Conservation (phyloP, 306 rosid genomes). For the Carpinus viminea region DNA sequence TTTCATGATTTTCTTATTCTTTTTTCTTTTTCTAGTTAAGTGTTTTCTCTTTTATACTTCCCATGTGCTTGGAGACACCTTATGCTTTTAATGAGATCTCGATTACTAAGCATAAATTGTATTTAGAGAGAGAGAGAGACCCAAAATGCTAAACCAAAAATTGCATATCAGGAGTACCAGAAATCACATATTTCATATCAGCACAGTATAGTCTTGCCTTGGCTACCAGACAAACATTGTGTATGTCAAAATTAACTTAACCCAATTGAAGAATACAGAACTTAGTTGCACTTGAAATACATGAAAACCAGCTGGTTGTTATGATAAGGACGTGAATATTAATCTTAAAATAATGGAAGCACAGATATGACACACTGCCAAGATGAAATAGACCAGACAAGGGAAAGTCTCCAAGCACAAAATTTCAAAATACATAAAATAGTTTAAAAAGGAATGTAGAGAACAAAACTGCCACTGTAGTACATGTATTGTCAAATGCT, state of each 20-base stretch:
- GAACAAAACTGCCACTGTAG: not conserved
- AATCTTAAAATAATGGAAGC: too few species aligned
- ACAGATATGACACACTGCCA: not conserved
- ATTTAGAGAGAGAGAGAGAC: not conserved
- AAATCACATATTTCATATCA: not conserved
- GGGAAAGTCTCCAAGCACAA: not conserved
- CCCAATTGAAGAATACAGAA: not conserved
- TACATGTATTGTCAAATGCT: not conserved
- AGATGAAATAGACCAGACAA: not conserved
- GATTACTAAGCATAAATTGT: too few species aligned
- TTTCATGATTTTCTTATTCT: too few species aligned
- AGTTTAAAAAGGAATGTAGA: not conserved
- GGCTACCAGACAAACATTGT: not conserved
- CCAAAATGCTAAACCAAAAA: not conserved
- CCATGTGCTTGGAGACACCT: too few species aligned
- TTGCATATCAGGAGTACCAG: not conserved
- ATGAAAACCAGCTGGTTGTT: not conserved
- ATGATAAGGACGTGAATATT: not conserved
- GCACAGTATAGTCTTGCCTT: not conserved
- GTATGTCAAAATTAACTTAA: not conserved
- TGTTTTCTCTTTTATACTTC: too few species aligned
- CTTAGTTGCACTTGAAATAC: not conserved
- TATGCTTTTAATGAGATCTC: too few species aligned
- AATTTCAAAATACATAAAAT: not conserved
- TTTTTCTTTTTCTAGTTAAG: too few species aligned